These are phyloP conservation scores for Mycena maculata DNA, from an alignment of 768 basidiomycete species.

Conservation along the genomic window DNA sequence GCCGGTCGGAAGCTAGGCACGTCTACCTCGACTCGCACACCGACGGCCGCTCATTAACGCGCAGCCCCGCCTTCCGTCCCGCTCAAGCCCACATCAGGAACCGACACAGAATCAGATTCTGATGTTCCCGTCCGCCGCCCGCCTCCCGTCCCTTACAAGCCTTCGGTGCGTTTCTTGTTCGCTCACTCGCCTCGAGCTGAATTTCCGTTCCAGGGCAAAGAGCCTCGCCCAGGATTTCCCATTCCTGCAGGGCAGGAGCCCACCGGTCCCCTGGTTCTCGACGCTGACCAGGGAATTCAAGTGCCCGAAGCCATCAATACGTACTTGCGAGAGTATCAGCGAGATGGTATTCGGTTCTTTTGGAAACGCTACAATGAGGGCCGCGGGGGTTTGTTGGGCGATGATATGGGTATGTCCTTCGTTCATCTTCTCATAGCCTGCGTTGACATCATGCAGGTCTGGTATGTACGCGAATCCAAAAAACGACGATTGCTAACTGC, in stretches of 20 bases:
- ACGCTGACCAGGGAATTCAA: constrained; percentile 55
- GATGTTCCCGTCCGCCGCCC: constrained; percentile 13
- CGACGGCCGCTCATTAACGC: background rate
- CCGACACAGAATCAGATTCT: constrained; percentile 53
- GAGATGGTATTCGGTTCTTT: constrained; percentile 87
- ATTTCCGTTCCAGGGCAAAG: constrained; percentile 45
- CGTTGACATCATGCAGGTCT: background rate
- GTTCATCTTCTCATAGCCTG: no score
- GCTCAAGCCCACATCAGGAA: constrained; percentile 46
- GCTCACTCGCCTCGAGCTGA: background rate
- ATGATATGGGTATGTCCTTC: constrained; percentile 90
- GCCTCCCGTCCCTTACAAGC: background rate
- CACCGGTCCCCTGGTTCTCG: constrained; percentile 63
- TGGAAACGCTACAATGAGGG: constrained; percentile 75
- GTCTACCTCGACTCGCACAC: background rate
- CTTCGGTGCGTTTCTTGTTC: no score
- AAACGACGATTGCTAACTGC: constrained; percentile 27
- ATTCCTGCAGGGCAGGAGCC: constrained; percentile 55
- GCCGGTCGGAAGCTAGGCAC: background rate
- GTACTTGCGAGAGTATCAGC: constrained; percentile 91
- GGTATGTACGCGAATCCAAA: background rate
- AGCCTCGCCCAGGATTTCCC: constrained; percentile 67
- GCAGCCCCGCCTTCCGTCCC: background rate
- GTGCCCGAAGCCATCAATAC: constrained; percentile 83
- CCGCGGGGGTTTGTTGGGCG: constrained; percentile 87